Conservation (phyloP, 345 rosid species). For the Physaria fendleri region DNA sequence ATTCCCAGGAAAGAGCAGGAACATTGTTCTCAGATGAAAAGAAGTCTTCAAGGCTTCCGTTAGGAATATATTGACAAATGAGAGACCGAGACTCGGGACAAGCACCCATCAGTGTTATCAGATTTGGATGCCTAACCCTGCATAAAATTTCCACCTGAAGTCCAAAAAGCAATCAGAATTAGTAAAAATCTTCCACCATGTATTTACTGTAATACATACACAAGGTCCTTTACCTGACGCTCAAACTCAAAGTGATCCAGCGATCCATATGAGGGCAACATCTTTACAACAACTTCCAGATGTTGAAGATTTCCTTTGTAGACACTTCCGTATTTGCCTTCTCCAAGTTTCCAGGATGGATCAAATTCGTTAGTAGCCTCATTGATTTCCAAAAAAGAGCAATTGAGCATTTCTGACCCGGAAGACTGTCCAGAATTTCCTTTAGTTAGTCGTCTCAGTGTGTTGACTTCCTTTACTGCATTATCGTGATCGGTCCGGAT, state of each 20-base stretch:
- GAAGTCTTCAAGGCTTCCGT: constrained; percentile 68
- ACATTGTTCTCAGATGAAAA: constrained; percentile 45
- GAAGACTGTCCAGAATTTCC: constrained; percentile 37
- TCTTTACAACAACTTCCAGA: constrained; percentile 70
- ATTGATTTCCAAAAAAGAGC: constrained; percentile 73
- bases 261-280: constrained; percentile 79
- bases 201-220: background rate
- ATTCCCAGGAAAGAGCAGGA: constrained; percentile 60
- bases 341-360: constrained; percentile 75
- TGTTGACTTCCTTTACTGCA: constrained; percentile 39
- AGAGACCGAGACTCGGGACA: constrained; percentile 79
- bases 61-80: constrained; percentile 64
- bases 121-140: constrained; percentile 84
- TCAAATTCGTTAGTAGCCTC: constrained; percentile 72
- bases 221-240: constrained; percentile 45
- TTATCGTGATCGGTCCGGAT: constrained; percentile 49
- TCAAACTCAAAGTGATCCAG: constrained; percentile 49
- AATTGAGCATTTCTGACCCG: constrained; percentile 53
- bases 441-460: constrained; percentile 35
- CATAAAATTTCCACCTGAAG: constrained; percentile 50
- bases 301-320: constrained; percentile 69
- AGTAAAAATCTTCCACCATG: background rate
- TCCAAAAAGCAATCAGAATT: background rate
- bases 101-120: constrained; percentile 65
- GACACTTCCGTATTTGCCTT: constrained; percentile 70